Percentiles rank a stretch among this genome's conserved stretches.
Evolutionary conservation across 2,329 filamentous ascomycete species (phyloP).

Genomic region (Ascochyta viciae-villosae): DNA sequence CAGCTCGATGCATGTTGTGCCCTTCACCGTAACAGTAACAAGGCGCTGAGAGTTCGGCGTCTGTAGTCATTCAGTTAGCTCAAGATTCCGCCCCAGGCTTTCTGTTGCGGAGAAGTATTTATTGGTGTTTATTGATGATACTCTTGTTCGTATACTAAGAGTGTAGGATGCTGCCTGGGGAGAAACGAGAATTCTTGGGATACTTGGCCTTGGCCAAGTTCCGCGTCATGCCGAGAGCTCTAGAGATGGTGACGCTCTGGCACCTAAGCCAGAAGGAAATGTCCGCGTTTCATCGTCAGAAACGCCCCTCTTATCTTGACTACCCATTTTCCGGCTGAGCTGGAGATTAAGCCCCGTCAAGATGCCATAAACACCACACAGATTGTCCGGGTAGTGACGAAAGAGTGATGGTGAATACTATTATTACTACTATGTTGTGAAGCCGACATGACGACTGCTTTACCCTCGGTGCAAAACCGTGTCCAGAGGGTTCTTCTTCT

Average conservation of each 20-base stretch:
- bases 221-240: background rate
- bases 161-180: background rate
- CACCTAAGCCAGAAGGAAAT: background rate
- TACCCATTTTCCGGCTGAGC: background rate
- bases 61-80: too few species aligned
- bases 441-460: background rate
- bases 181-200: constrained; percentile 5
- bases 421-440: constrained; percentile 7
- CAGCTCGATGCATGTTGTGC: too few species aligned
- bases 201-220: constrained; percentile 3
- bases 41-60: too few species aligned
- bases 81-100: too few species aligned
- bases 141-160: too few species aligned
- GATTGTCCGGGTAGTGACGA: background rate
- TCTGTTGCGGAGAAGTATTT: too few species aligned
- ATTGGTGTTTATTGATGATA: too few species aligned
- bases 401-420: background rate
- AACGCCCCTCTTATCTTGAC: background rate
- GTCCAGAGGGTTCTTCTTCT: constrained; percentile 36
- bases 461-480: constrained; percentile 38
- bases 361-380: background rate
- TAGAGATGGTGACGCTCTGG: background rate
- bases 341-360: background rate
- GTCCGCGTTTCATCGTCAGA: background rate
- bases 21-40: too few species aligned